A percentile compares a stretch with the other conserved stretches of the same genome.
phyloP scores from a whole-genome alignment of 768 basidiomycete species.

The Russula brevipes region DNA sequence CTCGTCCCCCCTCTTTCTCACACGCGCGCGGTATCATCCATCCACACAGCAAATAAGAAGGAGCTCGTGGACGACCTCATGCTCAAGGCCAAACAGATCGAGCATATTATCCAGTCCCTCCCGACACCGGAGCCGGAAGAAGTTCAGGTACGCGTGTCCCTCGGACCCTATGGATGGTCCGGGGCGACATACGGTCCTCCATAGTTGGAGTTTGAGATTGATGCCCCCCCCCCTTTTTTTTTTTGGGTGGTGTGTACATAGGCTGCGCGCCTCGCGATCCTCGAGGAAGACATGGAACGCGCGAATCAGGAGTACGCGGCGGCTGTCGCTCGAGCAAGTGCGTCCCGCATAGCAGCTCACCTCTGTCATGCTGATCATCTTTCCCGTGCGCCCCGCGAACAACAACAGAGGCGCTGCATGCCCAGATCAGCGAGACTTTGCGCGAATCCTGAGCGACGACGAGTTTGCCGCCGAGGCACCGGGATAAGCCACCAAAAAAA shows the following conservation, averaged over 20 bases:
- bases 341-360: neutral
- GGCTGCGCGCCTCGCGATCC: constrained; percentile 58
- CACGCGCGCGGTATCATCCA: neutral
- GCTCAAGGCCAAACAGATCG: constrained; percentile 84
- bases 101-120: constrained; percentile 74
- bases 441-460: constrained; percentile 52
- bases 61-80: constrained; percentile 82
- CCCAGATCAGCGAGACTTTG: constrained; percentile 55
- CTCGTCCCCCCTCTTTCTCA: neutral
- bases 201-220: neutral
- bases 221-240: neutral
- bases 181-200: too few relatives aligned
- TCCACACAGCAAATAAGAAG: constrained; percentile 62
- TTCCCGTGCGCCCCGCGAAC: neutral
- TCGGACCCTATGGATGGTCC: too few relatives aligned
- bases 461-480: constrained; percentile 35
- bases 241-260: constrained; percentile 29
- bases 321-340: constrained; percentile 73
- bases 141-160: constrained; percentile 48
- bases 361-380: neutral
- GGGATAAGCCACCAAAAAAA: constrained; percentile 7
- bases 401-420: constrained; percentile 50
- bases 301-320: constrained; percentile 73
- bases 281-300: constrained; percentile 65
- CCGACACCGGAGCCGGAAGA: constrained; percentile 77